These are phyloP conservation scores for Gracilariopsis chorda DNA, from an alignment of 23 red algal species.

Conservation along the genomic window DNA sequence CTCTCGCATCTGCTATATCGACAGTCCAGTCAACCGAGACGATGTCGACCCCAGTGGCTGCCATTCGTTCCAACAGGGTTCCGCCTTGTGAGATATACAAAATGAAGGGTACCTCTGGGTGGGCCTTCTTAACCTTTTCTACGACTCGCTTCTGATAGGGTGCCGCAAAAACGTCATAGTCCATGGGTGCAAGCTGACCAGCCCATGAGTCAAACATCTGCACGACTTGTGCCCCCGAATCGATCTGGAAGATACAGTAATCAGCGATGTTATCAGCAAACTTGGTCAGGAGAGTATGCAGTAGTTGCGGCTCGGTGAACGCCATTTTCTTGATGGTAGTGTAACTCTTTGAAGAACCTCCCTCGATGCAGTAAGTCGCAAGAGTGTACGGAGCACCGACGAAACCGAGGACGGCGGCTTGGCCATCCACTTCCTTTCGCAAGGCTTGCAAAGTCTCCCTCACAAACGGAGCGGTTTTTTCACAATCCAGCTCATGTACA, in stretches of 20 bases:
- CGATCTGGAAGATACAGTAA: conserved; percentile 93
- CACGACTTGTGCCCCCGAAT: conserved; percentile 90
- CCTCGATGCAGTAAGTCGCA: conserved; percentile 98
- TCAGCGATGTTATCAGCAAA: conserved; percentile 95
- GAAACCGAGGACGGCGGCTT: conserved; percentile 91
- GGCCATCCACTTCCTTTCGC: conserved; percentile 72
- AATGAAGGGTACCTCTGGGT: conserved; percentile 91
- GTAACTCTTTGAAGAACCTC: conserved; percentile 86
- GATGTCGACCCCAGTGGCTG: conserved; percentile 75
- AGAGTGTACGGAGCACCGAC: conserved; percentile 96
- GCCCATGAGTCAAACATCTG: conserved; percentile 99
- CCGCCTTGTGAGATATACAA: conserved; percentile 96
- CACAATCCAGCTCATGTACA: conserved; percentile 77
- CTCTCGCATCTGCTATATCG: conserved; percentile 88
- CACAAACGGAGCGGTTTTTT: conserved; percentile 88
- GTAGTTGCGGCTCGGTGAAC: conserved; percentile 81
- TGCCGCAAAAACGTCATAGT: conserved; percentile 93
- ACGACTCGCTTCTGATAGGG: conserved; percentile 90
- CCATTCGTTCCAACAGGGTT: conserved; percentile 88
- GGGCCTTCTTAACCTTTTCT: conserved; percentile 76
- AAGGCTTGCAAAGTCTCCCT: conserved; percentile 82
- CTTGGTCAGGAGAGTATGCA: conserved; percentile 83
- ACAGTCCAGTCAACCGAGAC: conserved; percentile 99
- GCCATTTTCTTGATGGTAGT: conserved; percentile 93
- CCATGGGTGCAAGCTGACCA: conserved; percentile 82